Evolutionary conservation across 2,329 filamentous ascomycete genomes (phyloP), one percentile per base, ranked within the genome.

Genomic region (Pyrenochaeta sp.): DNA sequence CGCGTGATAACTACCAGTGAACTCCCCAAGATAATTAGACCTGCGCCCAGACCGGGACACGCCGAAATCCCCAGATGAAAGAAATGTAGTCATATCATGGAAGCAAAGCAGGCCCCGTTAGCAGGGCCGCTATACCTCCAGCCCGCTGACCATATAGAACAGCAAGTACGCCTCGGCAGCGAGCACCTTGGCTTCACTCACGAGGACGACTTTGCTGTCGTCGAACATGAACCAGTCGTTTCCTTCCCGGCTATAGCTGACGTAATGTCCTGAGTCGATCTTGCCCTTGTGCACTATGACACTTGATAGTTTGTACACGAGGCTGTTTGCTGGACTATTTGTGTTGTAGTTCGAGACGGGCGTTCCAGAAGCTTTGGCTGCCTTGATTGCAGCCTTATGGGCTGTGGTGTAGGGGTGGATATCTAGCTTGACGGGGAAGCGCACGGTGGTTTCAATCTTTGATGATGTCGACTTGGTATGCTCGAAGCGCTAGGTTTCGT

Each of bases 191-290:
- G 88, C 88, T 65, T 94, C 87, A 32, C 84, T 84, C 2, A 90
- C 93, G 42, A 92, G 67, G 49, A 92, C 89, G 17, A 97, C 93
- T 68, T 90, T 91, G 68, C 94, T 92, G 67, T 97, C 93, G 64
- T 97, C 95, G 73, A 96, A 96, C 41, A 89, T 85, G 70, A 96
- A 96, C 93, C 93, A 97, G 81, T 96, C 66, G 41, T 89, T 87
- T 4, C 86, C 88, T 46, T 93, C 87, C 32, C 90, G 79, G 47
- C 89, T 91, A 69, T 95, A 96, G n/a, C 87, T 89, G 43, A 92
- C 85, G 64, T 96, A 96, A 67, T 96, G 91, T 11, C 92, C 93
- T 1, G 90, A 91, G 61, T 96, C 91, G 44, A 96, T 88, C 70
- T 93, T 90, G 37, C 93, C 93, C 48, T 95, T 89, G 65, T 97